phyloP scores from a whole-genome alignment of 176 grass and related monocot genomes.

The Melocanna baccifera region DNA sequence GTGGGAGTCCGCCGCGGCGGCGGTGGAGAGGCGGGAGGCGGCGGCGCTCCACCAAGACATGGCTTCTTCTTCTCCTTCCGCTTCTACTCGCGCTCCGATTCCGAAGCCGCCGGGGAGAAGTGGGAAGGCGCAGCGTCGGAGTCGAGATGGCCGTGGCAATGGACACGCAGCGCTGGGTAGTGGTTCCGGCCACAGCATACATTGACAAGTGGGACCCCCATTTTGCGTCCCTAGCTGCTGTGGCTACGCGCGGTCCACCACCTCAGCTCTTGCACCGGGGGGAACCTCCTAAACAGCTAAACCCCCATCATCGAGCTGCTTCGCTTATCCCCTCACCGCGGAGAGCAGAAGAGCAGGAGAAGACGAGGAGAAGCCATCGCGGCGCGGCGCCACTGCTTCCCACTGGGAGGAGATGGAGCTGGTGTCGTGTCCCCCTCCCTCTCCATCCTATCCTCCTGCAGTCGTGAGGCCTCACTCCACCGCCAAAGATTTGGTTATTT shows the following conservation, averaged over 20 bases:
- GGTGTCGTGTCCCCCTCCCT: constrained; percentile 20
- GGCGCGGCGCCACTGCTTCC: background rate
- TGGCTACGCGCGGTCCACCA: constrained; percentile 37
- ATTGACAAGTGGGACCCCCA: constrained; percentile 20
- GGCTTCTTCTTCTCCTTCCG: background rate
- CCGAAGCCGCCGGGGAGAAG: background rate
- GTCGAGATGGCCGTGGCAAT: constrained; percentile 28
- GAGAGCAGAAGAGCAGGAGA: background rate
- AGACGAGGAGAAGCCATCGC: background rate
- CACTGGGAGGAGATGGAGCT: constrained; percentile 27
- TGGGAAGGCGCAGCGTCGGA: background rate
- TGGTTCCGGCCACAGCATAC: background rate
- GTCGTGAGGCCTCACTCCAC: constrained; percentile 22
- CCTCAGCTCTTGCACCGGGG: constrained; percentile 10
- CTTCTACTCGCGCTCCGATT: background rate
- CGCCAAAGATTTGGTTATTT: background rate
- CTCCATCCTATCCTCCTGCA: constrained; percentile 27
- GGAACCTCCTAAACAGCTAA: background rate
- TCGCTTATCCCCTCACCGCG: constrained; percentile 39
- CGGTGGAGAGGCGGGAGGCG: constrained; percentile 9
- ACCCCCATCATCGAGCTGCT: background rate
- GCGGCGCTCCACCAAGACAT: constrained; percentile 52
- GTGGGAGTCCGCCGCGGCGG: constrained; percentile 30
- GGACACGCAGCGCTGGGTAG: constrained; percentile 1
- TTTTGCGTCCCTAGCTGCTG: background rate